Evolutionary conservation across 768 basidiomycete genomes (phyloP), one percentile per base, ranked within the genome.

Genomic region (Kwoniella europaea): DNA sequence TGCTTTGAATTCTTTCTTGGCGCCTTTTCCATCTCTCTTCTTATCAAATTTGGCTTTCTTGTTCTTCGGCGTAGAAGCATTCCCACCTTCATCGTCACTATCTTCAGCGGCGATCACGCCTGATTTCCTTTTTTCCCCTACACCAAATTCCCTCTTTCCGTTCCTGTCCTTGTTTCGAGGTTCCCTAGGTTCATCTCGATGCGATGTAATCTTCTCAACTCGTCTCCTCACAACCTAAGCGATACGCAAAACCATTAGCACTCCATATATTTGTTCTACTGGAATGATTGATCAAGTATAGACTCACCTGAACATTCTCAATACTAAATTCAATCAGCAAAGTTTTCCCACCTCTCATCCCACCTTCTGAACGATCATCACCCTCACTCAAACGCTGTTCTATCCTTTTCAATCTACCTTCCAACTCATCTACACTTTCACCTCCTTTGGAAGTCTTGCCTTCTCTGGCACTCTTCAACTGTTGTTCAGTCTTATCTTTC

Each of bases 261-360:
- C 35, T 35, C 35, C 35, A 35, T 35, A 4, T 35, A 35, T 35
- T 35, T 35, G 35, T 35, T 35, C 35, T 35, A 35, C 35, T 35
- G 35, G 35, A 35, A 35, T 35, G 35, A 35, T 35, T 35, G 35
- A 35, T 7, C 6, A 35, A 35, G 7, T 6, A 24, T 10, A 20
- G 50, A 71, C 82, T 67, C 62, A 84, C 93, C 84, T 94, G 91
- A 20, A 92, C 86, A 78, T 98, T 98, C 85, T 98, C 94, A 62
- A 98, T 93, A 52, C 93, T 94, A 83, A 97, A 97, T 84, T 98
- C 95, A n/a, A 94, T 89, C 76, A 96, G 90, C 71, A 97, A 83
- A 4, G 88, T 86, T 74, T 85, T 84, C 16, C 87, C 87, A 65
- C 78, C 78, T 71, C 80, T 81, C 83, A 82, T 84, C 63, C 77